A percentile compares a stretch with the other conserved stretches of the same genome.
These are phyloP conservation scores for Zygoascus flipseniorum DNA, from an alignment of 805 yeast species.

Conservation along the genomic window DNA sequence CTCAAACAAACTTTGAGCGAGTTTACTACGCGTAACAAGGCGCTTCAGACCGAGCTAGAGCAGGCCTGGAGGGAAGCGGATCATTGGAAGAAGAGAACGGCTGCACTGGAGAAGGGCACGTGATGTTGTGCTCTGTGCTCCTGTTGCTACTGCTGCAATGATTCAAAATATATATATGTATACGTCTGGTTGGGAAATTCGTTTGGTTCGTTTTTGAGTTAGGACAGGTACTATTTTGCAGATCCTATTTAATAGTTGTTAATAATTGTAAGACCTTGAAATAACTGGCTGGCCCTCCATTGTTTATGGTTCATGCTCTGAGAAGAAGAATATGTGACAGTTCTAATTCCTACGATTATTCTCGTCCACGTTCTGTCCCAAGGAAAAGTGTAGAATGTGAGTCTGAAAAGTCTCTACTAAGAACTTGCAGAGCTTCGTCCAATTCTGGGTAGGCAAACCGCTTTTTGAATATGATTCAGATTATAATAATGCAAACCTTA, in stretches of 20 bases:
- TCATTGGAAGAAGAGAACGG: slow-evolving; percentile 45
- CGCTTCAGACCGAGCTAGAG: slow-evolving; percentile 78
- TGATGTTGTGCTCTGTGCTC: not conserved
- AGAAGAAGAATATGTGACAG: no score
- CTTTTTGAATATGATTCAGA: no score
- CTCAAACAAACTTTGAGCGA: slow-evolving; percentile 89
- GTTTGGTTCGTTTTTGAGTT: not conserved
- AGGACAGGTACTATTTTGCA: not conserved
- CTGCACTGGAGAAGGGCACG: not conserved
- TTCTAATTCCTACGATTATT: no score
- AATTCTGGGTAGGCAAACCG: no score
- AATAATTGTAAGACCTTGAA: not conserved
- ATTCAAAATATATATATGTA: not conserved
- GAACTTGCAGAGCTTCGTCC: no score
- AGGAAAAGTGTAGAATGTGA: no score
- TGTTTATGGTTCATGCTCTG: no score
- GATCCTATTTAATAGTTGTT: not conserved
- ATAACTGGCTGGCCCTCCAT: no score
- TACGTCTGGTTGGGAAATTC: not conserved
- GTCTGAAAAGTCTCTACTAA: no score
- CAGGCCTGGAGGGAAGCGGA: slow-evolving; percentile 90
- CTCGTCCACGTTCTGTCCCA: no score
- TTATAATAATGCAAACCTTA: no score
- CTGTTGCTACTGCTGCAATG: no score
- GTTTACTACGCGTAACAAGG: slow-evolving; percentile 75